These are phyloP conservation scores for Tricholoma hemisulphureum DNA, from an alignment of 768 basidiomycete genomes.

Conservation along the genomic window DNA sequence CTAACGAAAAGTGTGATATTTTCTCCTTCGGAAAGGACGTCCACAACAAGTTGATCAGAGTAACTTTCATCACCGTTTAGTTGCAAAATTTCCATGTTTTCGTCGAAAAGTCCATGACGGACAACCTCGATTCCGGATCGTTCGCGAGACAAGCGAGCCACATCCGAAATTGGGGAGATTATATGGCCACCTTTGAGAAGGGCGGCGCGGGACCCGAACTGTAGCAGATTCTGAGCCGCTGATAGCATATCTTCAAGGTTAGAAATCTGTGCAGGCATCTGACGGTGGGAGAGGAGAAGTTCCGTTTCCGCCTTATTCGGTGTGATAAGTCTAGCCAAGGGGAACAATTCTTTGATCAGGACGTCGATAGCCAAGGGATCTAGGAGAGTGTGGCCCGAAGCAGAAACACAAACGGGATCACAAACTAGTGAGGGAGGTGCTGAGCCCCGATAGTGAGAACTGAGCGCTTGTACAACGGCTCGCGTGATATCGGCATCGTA, in stretches of 20 bases:
- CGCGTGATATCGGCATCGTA: slow-evolving; percentile 54
- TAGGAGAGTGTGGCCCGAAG: slow-evolving; percentile 80
- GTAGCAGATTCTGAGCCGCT: slow-evolving; percentile 50
- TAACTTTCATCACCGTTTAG: slow-evolving; percentile 16
- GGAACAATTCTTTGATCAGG: slow-evolving; percentile 64
- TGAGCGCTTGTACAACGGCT: slow-evolving; percentile 53
- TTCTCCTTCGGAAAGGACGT: slow-evolving; percentile 51
- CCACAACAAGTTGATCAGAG: slow-evolving; percentile 50
- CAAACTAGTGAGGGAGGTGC: slow-evolving; percentile 60
- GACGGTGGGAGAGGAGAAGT: slow-evolving; percentile 50
- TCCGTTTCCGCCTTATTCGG: slow-evolving; percentile 85
- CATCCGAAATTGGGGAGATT: slow-evolving; percentile 41
- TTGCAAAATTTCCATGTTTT: slow-evolving; percentile 66
- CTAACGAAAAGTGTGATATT: slow-evolving; percentile 53
- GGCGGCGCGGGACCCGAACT: slow-evolving; percentile 52
- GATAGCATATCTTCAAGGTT: slow-evolving; percentile 59
- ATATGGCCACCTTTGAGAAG: slow-evolving; percentile 89
- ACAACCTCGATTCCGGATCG: slow-evolving; percentile 38
- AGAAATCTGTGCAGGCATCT: slow-evolving; percentile 31
- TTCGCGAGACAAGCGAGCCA: slow-evolving; percentile 31
- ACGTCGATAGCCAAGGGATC: slow-evolving; percentile 60
- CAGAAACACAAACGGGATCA: slow-evolving; percentile 91
- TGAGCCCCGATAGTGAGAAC: slow-evolving; percentile 32
- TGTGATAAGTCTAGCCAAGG: slow-evolving; percentile 70
- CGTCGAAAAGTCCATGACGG: slow-evolving; percentile 44